Evolutionary conservation across 164 flowering plant species (phyloP).

Genomic region (Kalanchoe fedtschenkoi): DNA sequence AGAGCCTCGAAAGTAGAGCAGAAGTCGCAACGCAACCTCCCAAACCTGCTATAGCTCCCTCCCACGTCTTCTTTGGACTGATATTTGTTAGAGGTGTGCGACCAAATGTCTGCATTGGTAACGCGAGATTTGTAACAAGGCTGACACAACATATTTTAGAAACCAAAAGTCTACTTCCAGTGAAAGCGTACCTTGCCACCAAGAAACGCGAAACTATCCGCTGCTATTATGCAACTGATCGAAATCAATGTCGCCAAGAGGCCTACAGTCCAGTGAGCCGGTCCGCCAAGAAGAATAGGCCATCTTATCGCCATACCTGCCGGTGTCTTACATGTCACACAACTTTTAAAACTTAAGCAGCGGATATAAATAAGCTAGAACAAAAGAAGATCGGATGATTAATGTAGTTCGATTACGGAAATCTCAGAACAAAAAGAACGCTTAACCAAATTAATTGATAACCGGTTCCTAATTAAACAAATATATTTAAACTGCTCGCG

Average conservation of each 20-base stretch:
- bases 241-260: constrained; percentile 87
- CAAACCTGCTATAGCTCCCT: constrained; percentile 79
- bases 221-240: constrained; percentile 82
- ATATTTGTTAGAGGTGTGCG: constrained; percentile 78
- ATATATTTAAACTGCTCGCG: neutral
- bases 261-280: constrained; percentile 93
- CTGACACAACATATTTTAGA: neutral
- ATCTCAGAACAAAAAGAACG: neutral
- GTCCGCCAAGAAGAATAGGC: constrained; percentile 93
- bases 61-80: constrained; percentile 99
- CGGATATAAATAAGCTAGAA: neutral
- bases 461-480: neutral
- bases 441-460: neutral
- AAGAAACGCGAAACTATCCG: constrained; percentile 87
- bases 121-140: neutral
- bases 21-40: constrained; percentile 72
- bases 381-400: neutral
- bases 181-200: constrained; percentile 72
- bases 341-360: neutral
- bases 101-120: constrained; percentile 69
- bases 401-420: neutral
- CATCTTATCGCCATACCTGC: constrained; percentile 56
- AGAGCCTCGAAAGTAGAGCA: constrained; percentile 46
- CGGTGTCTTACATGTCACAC: constrained; percentile 19
- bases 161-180: neutral